Evolutionary conservation across 371 early-diverging fungal genomes (phyloP).

Genomic region (Entomophthora muscae): DNA sequence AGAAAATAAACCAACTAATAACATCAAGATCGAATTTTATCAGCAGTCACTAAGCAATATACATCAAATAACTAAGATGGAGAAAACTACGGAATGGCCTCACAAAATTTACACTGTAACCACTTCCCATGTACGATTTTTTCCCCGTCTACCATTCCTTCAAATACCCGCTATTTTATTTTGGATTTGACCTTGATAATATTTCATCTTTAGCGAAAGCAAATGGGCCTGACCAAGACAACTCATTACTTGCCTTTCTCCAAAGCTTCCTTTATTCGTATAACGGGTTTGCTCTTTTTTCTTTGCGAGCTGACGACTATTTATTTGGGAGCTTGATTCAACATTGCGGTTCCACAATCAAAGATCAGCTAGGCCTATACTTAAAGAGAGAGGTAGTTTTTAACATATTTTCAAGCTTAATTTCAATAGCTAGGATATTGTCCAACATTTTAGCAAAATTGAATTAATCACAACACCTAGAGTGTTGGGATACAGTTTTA

Average conservation of each 20-base stretch:
- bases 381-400: neutral
- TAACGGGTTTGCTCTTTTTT: neutral
- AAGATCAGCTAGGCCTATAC: neutral
- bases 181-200: slow-evolving; percentile 7
- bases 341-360: neutral
- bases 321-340: neutral
- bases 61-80: neutral
- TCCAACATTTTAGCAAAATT: slow-evolving; percentile 11
- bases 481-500: slow-evolving; percentile 25
- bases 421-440: neutral
- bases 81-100: neutral
- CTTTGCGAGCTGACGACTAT: neutral
- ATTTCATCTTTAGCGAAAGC: neutral
- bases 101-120: neutral
- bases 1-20: too few relatives aligned
- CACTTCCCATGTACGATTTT: neutral
- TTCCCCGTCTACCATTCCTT: neutral
- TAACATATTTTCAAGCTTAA: neutral
- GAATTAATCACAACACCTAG: slow-evolving; percentile 27
- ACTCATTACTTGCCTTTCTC: neutral
- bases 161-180: slow-evolving; percentile 9
- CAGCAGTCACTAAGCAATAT: neutral
- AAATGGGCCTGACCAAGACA: neutral
- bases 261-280: neutral
- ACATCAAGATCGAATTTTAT: too few relatives aligned